Percentiles rank a stretch among this genome's conserved stretches.
Conservation (phyloP, 805 yeast genomes). For the Monosporozyma yasuniensis region DNA sequence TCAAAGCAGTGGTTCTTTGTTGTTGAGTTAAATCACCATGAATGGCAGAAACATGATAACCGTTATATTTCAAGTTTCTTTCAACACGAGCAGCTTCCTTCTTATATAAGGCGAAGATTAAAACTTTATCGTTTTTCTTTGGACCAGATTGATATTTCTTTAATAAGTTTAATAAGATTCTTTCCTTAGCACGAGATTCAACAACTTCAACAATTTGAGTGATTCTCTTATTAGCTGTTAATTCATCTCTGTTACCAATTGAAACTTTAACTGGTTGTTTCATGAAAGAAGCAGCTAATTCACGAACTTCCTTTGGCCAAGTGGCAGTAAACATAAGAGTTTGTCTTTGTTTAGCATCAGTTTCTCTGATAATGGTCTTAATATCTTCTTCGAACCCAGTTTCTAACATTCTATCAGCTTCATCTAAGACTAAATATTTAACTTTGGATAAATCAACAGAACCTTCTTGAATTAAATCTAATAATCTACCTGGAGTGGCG, state of each 20-base stretch:
- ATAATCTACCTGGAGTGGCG: slow-evolving; percentile 97
- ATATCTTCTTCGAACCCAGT: slow-evolving; percentile 98
- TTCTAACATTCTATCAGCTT: slow-evolving; percentile 98
- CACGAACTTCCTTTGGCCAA: slow-evolving; percentile 98
- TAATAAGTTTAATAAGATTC: slow-evolving; percentile 59
- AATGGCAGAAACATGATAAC: slow-evolving; percentile 80
- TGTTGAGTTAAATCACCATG: slow-evolving; percentile 93
- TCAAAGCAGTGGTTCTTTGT: slow-evolving; percentile 83
- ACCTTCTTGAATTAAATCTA: slow-evolving; percentile 86
- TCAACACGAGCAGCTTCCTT: slow-evolving; percentile 94
- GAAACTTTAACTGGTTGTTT: slow-evolving; percentile 77
- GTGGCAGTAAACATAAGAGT: slow-evolving; percentile 99
- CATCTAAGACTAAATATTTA: slow-evolving; percentile 81
- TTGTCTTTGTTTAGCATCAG: slow-evolving; percentile 53
- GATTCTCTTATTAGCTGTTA: slow-evolving; percentile 89
- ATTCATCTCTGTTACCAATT: slow-evolving; percentile 90
- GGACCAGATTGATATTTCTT: slow-evolving; percentile 64
- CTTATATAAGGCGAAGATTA: slow-evolving; percentile 90
- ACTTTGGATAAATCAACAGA: slow-evolving; percentile 59
- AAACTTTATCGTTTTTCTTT: slow-evolving; percentile 65
- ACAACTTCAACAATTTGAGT: slow-evolving; percentile 90
- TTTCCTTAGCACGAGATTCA: slow-evolving; percentile 74
- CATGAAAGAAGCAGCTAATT: slow-evolving; percentile 81
- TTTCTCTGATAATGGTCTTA: slow-evolving; percentile 62
- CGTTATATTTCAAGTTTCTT: slow-evolving; percentile 58